These are phyloP conservation scores for Dichotomocladium elegans DNA, from an alignment of 371 early-diverging fungal species.

Conservation along the genomic window DNA sequence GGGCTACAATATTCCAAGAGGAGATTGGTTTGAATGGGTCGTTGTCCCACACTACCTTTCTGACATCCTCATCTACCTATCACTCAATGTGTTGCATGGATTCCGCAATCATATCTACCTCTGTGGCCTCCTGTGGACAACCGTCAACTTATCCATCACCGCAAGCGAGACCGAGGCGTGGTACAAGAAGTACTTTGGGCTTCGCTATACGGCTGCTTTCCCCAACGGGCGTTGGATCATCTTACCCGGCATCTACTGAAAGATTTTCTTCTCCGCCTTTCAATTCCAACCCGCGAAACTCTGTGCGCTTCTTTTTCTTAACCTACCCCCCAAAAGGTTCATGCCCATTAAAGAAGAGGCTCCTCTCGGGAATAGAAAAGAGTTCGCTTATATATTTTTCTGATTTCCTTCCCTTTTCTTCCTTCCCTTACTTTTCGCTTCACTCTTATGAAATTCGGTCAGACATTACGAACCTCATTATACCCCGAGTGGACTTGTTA, in stretches of 20 bases:
- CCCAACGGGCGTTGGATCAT: conserved; percentile 33
- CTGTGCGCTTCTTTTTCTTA: no score
- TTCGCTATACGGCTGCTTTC: conserved; percentile 25
- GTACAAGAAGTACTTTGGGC: conserved; percentile 55
- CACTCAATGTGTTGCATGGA: conserved; percentile 31
- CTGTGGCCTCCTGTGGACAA: conserved; percentile 53
- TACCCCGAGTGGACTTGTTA: conserved; percentile 78
- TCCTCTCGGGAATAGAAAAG: no score
- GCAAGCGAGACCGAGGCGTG: conserved; percentile 61
- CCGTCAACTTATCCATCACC: conserved; percentile 57
- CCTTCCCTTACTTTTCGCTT: conserved; percentile 2
- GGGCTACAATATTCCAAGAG: conserved; percentile 58
- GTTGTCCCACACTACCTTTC: conserved; percentile 72
- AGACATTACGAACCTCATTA: conserved; percentile 70
- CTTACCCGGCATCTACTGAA: conserved; percentile 40
- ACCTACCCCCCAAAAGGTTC: no score
- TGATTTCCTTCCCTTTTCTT: conserved; percentile 6
- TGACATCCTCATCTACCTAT: conserved; percentile 72
- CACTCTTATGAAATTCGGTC: conserved; percentile 86
- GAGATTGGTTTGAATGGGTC: conserved; percentile 67
- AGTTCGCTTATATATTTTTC: no score
- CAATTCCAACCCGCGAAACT: conserved; percentile 13
- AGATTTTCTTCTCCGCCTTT: not conserved
- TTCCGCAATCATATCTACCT: conserved; percentile 28
- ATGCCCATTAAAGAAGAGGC: no score